Base-by-base conservation (phyloP, 2,329 filamentous ascomycete genomes). In the Botrytis medusae region DNA sequence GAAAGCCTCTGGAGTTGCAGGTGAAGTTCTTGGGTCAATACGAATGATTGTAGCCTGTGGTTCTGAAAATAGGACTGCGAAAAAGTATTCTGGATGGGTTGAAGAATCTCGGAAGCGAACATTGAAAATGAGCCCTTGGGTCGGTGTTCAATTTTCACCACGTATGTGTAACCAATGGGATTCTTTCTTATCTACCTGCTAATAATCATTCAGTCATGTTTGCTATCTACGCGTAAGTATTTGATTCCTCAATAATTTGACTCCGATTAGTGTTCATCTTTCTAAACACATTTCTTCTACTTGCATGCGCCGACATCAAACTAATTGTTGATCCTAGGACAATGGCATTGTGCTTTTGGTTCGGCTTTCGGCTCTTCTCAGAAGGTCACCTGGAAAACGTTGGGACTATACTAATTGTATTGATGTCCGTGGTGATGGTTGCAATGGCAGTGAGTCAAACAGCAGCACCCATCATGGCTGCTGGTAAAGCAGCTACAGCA, bases 31-130 rank as follows among this genome's bases (percentile, higher is more conserved):
- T 76, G 83, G 85, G 1, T 87, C 86, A 68, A 87, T 91, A 51
- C 84, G 88, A 10, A 91, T 91, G 84, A 84, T 92, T 48, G 84
- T 87, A 54, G 89, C 89, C 0, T 91, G 88, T 77, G 88, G 89
- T 51, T 90, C 90, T 20, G 87, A 91, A 78, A 78, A 81, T 22
- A 85, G 87, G 9, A 85, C 90, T 72, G 82, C 84, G 0, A 81
- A 83, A 65, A 87, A 86, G 48, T 91, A 90, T 78, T 81, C 84
- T 22, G 81, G 83, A 8, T 90, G 87, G 83, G 85, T 89, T 32
- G 82, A 86, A n/a, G 85, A 88, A 72, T 86, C 87, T 1, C 85
- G 84, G 73, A 82, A 81, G 71, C 84, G 87, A 72, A 86, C 86
- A 1, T 82, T 86, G 61, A 82, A 79, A 63, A 85, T 84, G 59